phyloP scores from a whole-genome alignment of 75 land plant species.

The Sequoiadendron giganteum region DNA sequence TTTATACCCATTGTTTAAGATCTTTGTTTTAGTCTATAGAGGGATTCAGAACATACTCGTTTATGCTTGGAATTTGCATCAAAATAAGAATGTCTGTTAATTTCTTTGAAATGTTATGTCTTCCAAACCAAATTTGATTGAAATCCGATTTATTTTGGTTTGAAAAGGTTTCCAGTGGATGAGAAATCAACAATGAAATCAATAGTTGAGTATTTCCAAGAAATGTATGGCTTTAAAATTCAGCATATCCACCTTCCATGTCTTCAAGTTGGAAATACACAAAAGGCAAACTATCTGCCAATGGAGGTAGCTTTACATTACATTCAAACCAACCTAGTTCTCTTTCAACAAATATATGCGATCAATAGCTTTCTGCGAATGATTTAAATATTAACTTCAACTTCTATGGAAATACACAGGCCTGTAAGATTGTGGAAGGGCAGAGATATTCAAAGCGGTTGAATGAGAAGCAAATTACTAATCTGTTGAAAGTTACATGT shows the following conservation, averaged over 20 bases:
- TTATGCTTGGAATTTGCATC: not conserved
- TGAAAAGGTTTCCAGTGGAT: constrained; percentile 80
- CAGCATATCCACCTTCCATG: constrained; percentile 67
- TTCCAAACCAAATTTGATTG: not conserved
- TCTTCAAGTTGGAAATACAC: constrained; percentile 81
- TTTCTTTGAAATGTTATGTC: constrained; percentile 3
- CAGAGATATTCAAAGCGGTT: constrained; percentile 63
- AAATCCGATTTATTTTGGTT: not conserved
- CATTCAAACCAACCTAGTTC: not conserved
- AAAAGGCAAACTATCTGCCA: constrained; percentile 77
- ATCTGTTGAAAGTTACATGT: constrained; percentile 57
- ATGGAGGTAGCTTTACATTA: constrained; percentile 66
- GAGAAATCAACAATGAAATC: constrained; percentile 75
- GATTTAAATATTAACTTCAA: not conserved
- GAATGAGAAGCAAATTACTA: constrained; percentile 61
- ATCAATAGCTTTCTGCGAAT: not conserved
- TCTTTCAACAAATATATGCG: constrained; percentile 4
- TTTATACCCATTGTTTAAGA: not conserved
- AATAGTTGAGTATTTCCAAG: constrained; percentile 81
- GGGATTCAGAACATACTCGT: too few relatives aligned
- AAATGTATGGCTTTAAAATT: constrained; percentile 78
- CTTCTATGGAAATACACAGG: constrained; percentile 26
- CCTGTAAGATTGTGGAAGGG: constrained; percentile 63
- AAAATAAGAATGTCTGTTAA: not conserved
- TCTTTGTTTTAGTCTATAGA: not conserved